Percentiles rank a stretch among this genome's conserved stretches.
phyloP scores from a whole-genome alignment of 345 rosid genomes.

The Triadica sebifera region DNA sequence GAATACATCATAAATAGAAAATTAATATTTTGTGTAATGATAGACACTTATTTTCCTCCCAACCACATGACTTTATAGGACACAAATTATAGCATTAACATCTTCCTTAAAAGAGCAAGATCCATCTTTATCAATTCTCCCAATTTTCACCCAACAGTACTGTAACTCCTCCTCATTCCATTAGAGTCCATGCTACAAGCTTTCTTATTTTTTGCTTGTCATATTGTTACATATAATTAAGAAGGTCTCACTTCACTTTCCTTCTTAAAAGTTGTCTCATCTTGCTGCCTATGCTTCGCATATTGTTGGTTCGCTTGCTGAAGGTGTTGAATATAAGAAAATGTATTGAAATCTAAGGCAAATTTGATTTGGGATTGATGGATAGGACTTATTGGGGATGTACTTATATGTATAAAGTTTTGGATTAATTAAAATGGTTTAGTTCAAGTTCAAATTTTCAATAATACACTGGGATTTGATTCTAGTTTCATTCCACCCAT shows the following conservation, averaged over 20 bases:
- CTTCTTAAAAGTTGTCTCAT: constrained; percentile 20
- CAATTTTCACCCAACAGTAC: constrained; percentile 48
- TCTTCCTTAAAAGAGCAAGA: constrained; percentile 42
- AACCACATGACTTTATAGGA: constrained; percentile 12
- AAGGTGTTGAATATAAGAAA: background rate
- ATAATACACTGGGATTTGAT: too few species aligned
- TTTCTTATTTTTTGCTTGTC: too few species aligned
- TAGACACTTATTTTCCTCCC: constrained; percentile 10
- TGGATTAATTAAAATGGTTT: background rate
- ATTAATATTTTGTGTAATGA: background rate
- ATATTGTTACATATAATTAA: too few species aligned
- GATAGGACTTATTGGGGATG: background rate
- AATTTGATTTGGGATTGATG: background rate
- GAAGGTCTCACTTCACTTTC: too few species aligned
- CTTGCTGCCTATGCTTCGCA: constrained; percentile 19
- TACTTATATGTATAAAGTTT: background rate
- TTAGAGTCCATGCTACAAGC: too few species aligned
- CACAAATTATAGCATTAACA: constrained; percentile 10
- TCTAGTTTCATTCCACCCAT: too few species aligned
- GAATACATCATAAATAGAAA: background rate
- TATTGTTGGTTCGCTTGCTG: background rate
- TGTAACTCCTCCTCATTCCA: constrained; percentile 38
- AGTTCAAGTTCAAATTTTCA: background rate
- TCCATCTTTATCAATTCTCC: constrained; percentile 44
- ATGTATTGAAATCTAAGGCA: background rate